Base-by-base conservation (phyloP, 1,139 yeast species). In the Geotrichum phurueaensis region DNA sequence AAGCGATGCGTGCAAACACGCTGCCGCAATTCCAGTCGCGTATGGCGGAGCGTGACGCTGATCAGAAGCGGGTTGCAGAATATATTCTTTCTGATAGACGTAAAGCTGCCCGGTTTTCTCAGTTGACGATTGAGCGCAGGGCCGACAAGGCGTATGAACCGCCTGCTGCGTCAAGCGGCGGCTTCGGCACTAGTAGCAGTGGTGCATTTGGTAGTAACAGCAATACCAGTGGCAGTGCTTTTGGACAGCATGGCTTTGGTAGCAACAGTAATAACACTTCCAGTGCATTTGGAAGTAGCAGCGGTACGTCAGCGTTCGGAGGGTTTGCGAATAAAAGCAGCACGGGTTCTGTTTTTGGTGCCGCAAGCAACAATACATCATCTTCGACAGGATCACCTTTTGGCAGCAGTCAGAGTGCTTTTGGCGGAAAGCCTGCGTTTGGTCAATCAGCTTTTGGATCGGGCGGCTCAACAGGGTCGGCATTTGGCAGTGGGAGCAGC, bases 31-130 rank as follows among this genome's bases (percentile, higher is more conserved):
- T 39, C 20, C 47, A 39, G 47, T 39, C 47, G 20, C 47, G 47
- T 9, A 39, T 39, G 47, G 47, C 47, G 47, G 47, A 39, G 47
- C 47, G 47, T 83, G 58, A 68, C 68, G 5, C 75, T 78, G 15
- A 75, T 86, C 81, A 81, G 81, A 71, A 75, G 23, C 75, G 74
- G 55, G 80, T 84, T 65, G 60, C 80, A 0, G 63, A 72, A 1
- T 78, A 74, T 58, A 63, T 84, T 7, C 68, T 68, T 22, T 71
- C 71, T 1, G 80, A 81, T 63, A 71, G 81, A 10, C 73, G 75
- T 43, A 76, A 78, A 65, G 87, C 86, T 6, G 86, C 84, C 0
- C 75, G 87, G 57, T 84, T 79, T 68, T 70, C 63, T 23, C 61
- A 61, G 49, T 18, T 47, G 18, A 45, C 60, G n/a, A n/a, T 23